phyloP scores from a whole-genome alignment of 768 basidiomycete species.

The Holtermanniella nyarrowii region DNA sequence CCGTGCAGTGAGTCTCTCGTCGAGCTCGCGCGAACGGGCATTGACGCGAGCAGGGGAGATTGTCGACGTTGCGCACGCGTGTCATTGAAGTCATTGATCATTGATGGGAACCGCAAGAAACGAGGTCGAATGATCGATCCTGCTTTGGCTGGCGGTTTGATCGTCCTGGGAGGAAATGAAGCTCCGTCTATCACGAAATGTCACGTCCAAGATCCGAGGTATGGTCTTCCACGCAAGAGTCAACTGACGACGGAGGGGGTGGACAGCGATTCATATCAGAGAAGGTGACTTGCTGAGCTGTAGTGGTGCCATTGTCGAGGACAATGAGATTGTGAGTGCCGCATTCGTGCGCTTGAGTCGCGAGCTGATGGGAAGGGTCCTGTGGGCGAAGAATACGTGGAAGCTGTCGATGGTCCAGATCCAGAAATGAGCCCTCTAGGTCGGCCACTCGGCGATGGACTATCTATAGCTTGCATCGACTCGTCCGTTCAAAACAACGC shows the following conservation, averaged over 20 bases:
- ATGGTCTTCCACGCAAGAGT: constrained; percentile 1
- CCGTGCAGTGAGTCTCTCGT: constrained; percentile 21
- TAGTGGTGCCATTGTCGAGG: constrained; percentile 32
- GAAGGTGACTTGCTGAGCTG: constrained; percentile 41
- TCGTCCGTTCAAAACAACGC: constrained; percentile 36
- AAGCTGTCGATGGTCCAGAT: constrained; percentile 37
- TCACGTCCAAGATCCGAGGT: constrained; percentile 27
- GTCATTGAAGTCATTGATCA: constrained; percentile 28
- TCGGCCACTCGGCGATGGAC: constrained; percentile 43
- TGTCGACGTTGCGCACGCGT: constrained; percentile 41
- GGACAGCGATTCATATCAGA: constrained; percentile 40
- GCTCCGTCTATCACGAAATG: constrained; percentile 34
- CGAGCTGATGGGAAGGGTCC: too few relatives aligned
- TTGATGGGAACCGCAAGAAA: constrained; percentile 38
- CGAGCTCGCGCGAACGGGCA: background rate
- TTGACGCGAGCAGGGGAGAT: constrained; percentile 23
- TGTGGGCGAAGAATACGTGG: constrained; percentile 41
- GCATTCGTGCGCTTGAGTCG: background rate
- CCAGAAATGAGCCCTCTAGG: constrained; percentile 38
- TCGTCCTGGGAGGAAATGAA: constrained; percentile 40
- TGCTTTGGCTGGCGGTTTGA: constrained; percentile 20
- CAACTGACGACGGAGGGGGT: constrained; percentile 30
- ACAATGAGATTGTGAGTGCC: constrained; percentile 34
- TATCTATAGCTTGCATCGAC: constrained; percentile 43
- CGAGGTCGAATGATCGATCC: constrained; percentile 22